phyloP scores from a whole-genome alignment of 2,329 filamentous ascomycete species.

The Lasiodiplodia sp. region DNA sequence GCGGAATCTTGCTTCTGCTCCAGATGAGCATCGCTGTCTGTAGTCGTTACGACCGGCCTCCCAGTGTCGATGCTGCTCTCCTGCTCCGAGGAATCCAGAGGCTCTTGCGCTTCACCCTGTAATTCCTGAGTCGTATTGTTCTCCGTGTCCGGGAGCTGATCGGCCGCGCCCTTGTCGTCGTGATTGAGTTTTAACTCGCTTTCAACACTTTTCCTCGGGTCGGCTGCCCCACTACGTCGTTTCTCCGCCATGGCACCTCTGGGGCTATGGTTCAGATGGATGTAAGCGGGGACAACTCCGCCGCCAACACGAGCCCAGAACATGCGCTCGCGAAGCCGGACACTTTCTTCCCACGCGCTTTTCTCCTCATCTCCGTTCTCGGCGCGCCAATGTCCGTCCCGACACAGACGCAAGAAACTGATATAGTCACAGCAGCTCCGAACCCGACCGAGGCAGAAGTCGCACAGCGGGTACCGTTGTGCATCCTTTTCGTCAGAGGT shows the following conservation, averaged over 20 bases:
- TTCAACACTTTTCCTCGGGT: constrained; percentile 38
- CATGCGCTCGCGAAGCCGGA: constrained; percentile 89
- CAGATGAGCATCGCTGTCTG: constrained; percentile 30
- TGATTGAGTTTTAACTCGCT: constrained; percentile 24
- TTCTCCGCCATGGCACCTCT: constrained; percentile 36
- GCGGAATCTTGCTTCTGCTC: constrained; percentile 29
- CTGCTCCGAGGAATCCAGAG: constrained; percentile 36
- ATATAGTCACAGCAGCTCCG: constrained; percentile 92
- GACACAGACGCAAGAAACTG: constrained; percentile 87
- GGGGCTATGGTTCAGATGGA: constrained; percentile 42
- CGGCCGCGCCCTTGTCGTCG: constrained; percentile 16
- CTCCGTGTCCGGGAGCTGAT: background rate
- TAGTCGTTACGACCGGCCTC: constrained; percentile 42
- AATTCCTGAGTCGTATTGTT: constrained; percentile 17
- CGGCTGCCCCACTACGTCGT: constrained; percentile 35
- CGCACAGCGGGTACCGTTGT: constrained; percentile 87
- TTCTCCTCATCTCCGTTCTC: constrained; percentile 85
- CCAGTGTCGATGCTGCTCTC: constrained; percentile 48
- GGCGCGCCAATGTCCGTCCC: constrained; percentile 89
- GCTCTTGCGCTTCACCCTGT: constrained; percentile 45
- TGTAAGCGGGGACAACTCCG: constrained; percentile 75
- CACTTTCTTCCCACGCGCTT: constrained; percentile 92
- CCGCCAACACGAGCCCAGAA: constrained; percentile 96
- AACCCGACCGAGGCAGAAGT: constrained; percentile 83
- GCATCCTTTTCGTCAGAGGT: constrained; percentile 86